phyloP scores from a whole-genome alignment of 306 rosid genomes.

The Malus sieversii region DNA sequence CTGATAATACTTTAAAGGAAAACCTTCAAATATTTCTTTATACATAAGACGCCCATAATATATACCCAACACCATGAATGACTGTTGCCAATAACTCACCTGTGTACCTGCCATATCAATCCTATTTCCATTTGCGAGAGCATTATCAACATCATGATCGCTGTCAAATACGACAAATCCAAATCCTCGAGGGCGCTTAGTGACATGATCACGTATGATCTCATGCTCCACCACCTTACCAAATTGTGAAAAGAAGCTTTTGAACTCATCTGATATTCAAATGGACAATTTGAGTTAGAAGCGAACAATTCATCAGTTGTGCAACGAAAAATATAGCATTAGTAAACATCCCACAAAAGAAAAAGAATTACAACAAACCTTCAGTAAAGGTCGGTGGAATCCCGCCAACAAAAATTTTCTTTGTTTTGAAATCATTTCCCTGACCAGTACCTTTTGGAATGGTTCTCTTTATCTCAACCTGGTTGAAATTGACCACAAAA shows the following conservation, averaged over 20 bases:
- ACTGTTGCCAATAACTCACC: constrained; percentile 46
- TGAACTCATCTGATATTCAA: constrained; percentile 36
- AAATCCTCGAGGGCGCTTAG: constrained; percentile 73
- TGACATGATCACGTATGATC: constrained; percentile 64
- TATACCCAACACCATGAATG: constrained; percentile 8
- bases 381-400: constrained; percentile 56
- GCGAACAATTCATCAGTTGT: not conserved
- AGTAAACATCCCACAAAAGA: not conserved
- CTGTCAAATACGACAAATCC: constrained; percentile 70
- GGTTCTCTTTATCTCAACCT: constrained; percentile 92
- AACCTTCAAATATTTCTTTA: constrained; percentile 4
- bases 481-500: not conserved
- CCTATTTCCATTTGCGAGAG: constrained; percentile 66
- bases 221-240: constrained; percentile 74
- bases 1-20: not conserved
- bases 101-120: constrained; percentile 74
- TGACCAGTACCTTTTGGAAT: constrained; percentile 65
- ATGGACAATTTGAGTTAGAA: not conserved
- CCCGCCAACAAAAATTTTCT: constrained; percentile 76
- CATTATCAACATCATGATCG: constrained; percentile 64
- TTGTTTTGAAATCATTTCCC: constrained; percentile 57
- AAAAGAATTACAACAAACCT: constrained; percentile 27
- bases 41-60: not conserved
- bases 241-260: constrained; percentile 50
- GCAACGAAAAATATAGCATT: not conserved